These are phyloP conservation scores for Inosperma sp. DNA, from an alignment of 768 basidiomycete genomes.

Conservation along the genomic window DNA sequence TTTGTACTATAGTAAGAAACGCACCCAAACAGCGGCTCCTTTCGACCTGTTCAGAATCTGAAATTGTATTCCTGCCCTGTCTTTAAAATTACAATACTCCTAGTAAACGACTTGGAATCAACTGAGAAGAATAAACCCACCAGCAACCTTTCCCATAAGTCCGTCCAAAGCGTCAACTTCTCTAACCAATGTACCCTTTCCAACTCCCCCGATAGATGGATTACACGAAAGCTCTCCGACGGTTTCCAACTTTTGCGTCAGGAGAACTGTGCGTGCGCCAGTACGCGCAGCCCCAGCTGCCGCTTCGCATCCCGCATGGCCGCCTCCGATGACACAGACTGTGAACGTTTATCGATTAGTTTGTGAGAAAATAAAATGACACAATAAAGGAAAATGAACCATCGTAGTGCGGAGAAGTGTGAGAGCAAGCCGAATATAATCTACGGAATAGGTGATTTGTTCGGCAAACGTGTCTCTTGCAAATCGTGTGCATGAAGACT, in stretches of 20 bases:
- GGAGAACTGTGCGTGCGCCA: conserved; percentile 72
- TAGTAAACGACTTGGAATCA: neutral
- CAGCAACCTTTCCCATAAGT: conserved; percentile 76
- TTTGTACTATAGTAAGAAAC: conserved; percentile 14
- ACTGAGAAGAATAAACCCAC: conserved; percentile 36
- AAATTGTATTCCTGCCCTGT: conserved; percentile 86
- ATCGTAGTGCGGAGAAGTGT: neutral
- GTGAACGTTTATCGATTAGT: no score
- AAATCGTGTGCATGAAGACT: neutral
- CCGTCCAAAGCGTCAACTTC: conserved; percentile 92
- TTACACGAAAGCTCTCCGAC: conserved; percentile 87
- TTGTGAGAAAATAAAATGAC: neutral
- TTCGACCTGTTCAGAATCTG: conserved; percentile 81
- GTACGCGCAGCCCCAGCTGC: conserved; percentile 81
- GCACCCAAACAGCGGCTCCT: conserved; percentile 85
- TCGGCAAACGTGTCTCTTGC: neutral
- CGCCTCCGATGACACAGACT: conserved; percentile 88
- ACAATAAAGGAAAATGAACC: neutral
- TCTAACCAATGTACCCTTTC: conserved; percentile 87
- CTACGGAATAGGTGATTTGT: neutral
- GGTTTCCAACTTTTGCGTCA: conserved; percentile 79
- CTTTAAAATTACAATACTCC: conserved; percentile 32
- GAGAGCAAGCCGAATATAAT: neutral
- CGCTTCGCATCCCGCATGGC: conserved; percentile 92
- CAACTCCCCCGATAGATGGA: conserved; percentile 87